phyloP scores from a whole-genome alignment of 139 green algal genomes.

The Yamagishiella unicocca region DNA sequence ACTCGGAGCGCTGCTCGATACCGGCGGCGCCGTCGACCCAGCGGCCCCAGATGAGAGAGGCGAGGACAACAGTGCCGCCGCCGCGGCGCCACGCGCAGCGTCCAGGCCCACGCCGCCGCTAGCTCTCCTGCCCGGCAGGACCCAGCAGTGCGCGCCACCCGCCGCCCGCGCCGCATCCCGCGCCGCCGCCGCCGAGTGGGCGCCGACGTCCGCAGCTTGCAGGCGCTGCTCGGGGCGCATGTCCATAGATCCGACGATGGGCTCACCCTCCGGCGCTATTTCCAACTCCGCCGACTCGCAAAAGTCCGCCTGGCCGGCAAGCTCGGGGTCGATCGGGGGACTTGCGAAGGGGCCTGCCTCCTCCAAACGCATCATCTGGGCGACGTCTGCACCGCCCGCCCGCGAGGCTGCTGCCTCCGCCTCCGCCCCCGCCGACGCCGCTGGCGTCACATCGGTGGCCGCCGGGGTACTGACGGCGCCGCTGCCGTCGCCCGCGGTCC shows the following conservation, averaged over 20 bases:
- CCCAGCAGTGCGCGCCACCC: background rate
- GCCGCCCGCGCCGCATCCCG: background rate
- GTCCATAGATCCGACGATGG: slow-evolving; percentile 30
- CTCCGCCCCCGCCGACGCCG: background rate
- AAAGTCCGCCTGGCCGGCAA: too few species aligned
- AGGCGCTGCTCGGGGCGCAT: background rate
- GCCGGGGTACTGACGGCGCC: too few species aligned
- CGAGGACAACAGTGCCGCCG: background rate
- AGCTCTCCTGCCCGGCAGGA: background rate
- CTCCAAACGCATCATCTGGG: too few species aligned
- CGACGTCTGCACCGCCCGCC: background rate
- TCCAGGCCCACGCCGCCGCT: background rate
- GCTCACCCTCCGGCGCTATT: background rate
- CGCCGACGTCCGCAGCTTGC: background rate
- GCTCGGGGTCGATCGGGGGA: too few species aligned
- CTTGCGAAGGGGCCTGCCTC: too few species aligned
- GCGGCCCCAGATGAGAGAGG: too few species aligned
- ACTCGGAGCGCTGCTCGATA: too few species aligned
- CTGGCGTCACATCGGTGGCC: too few species aligned
- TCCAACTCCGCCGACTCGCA: background rate
- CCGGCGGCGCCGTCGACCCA: too few species aligned
- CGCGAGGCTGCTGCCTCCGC: background rate
- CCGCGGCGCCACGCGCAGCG: background rate
- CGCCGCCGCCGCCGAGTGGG: background rate
- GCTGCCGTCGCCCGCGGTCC: too few species aligned